Evolutionary conservation across 2,329 filamentous ascomycete species (phyloP).

Genomic region (Apiospora hydei): DNA sequence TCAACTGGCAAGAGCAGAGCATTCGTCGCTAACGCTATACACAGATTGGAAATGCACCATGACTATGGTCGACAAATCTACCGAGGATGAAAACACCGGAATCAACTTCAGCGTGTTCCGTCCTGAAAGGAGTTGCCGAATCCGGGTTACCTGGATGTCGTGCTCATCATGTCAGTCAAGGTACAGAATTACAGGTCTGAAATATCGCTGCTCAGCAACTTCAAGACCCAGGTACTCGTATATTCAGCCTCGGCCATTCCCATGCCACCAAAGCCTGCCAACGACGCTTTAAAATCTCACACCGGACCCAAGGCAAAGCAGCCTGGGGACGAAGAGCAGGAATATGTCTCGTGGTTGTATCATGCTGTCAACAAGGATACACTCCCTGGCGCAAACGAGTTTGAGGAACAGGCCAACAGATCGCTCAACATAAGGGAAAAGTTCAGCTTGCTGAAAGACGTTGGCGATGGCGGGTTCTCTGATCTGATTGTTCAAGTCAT

Average conservation of each 20-base stretch:
- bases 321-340: conserved; percentile 43
- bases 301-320: conserved; percentile 25
- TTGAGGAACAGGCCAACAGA: conserved; percentile 45
- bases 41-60: conserved; percentile 68
- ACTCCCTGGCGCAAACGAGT: conserved; percentile 54
- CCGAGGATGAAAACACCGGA: conserved; percentile 50
- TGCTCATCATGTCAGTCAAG: conserved; percentile 66
- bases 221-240: conserved; percentile 52
- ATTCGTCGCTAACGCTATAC: neutral
- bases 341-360: conserved; percentile 58
- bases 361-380: conserved; percentile 50
- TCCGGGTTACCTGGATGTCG: conserved; percentile 64
- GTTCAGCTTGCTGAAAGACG: conserved; percentile 70
- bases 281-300: conserved; percentile 38
- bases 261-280: conserved; percentile 46
- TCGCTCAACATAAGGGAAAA: conserved; percentile 60
- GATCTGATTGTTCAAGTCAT: conserved; percentile 79
- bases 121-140: conserved; percentile 55
- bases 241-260: conserved; percentile 52
- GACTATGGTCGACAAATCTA: conserved; percentile 65
- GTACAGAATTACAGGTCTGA: conserved; percentile 47
- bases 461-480: conserved; percentile 63
- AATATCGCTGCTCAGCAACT: conserved; percentile 54
- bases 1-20: neutral
- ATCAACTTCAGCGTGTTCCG: conserved; percentile 69